Evolutionary conservation across 768 basidiomycete genomes (phyloP), one percentile per base, ranked within the genome.

Genomic region (Paxillus rubicundulus): DNA sequence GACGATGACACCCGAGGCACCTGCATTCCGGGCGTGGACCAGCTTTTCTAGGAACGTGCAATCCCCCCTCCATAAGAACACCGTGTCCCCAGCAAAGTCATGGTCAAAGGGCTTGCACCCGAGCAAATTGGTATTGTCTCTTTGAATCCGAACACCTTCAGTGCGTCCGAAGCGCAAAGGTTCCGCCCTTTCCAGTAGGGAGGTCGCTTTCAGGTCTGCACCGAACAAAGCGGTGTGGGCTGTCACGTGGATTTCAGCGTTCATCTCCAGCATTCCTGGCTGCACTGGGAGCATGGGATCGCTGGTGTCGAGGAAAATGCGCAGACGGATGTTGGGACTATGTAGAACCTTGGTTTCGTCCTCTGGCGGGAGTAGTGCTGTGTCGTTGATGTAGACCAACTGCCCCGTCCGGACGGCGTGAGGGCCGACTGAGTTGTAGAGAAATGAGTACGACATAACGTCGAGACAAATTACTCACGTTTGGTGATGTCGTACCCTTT

Each of bases 11-110:
- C 92, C 95, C 0, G 79, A 78, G 5, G 92, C 92, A 1, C 82
- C 86, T 1, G 85, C 88, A 9, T 75, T 70, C 16, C 78, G 77
- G 5, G 93, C 94, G 41, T 77, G 56, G 12, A 82, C 45, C 14
- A 95, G 75, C 71, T 99, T 99, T 58, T 90, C 81, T 13, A 92
- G 69, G 71, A 98, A 98, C 9, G 92, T 87, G 68, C 96, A 98
- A 5, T 77, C 81, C 5, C 96, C 96, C 27, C 96, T 81, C 40
- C 75, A 75, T 14, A 88, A 74, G 14, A 97, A 64, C 20, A 93
- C 65, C 5, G 82, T 75, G 39, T 76, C 79, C 44, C 78, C 75
- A 10, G 72, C 68, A 56, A 84, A 79, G 4, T 66, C 47, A 36
- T 76, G 63, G 1, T 68, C 61, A 67, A 84, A 90, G 5, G 80